These are phyloP conservation scores for Fomitopsis pulvina DNA, from an alignment of 768 basidiomycete genomes.

Conservation along the genomic window DNA sequence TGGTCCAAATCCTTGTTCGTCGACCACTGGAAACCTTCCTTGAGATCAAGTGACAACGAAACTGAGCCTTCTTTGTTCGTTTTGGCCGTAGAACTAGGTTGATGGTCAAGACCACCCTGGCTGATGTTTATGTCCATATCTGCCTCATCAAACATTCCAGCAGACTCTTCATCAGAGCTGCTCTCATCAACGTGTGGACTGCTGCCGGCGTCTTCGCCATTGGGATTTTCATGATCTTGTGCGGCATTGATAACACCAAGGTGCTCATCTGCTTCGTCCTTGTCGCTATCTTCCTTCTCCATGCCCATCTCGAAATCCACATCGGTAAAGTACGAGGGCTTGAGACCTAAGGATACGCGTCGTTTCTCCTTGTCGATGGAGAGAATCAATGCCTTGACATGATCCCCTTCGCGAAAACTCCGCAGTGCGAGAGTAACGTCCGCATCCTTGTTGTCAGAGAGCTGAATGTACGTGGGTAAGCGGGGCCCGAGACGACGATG, in stretches of 20 bases:
- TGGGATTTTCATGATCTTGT: slow-evolving; percentile 8
- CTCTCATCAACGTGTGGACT: slow-evolving; percentile 14
- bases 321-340: slow-evolving; percentile 78
- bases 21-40: slow-evolving; percentile 71
- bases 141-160: slow-evolving; percentile 29
- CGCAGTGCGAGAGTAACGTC: slow-evolving; percentile 73
- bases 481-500: neutral
- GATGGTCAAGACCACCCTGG: neutral
- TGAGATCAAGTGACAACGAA: slow-evolving; percentile 40
- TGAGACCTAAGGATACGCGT: slow-evolving; percentile 77
- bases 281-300: slow-evolving; percentile 15
- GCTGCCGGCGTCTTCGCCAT: slow-evolving; percentile 10
- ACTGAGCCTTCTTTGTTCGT: slow-evolving; percentile 1
- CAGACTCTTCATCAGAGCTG: slow-evolving; percentile 17
- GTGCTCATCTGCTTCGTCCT: slow-evolving; percentile 19
- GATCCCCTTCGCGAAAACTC: slow-evolving; percentile 82
- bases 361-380: slow-evolving; percentile 71
- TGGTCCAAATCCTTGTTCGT: slow-evolving; percentile 26
- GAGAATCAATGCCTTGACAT: slow-evolving; percentile 72
- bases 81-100: neutral
- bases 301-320: slow-evolving; percentile 47
- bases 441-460: slow-evolving; percentile 82
- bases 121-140: slow-evolving; percentile 36
- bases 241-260: slow-evolving; percentile 28
- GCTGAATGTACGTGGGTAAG: slow-evolving; percentile 33